phyloP scores from a whole-genome alignment of 2,329 filamentous ascomycete genomes.

The Cryphonectria naterciae region DNA sequence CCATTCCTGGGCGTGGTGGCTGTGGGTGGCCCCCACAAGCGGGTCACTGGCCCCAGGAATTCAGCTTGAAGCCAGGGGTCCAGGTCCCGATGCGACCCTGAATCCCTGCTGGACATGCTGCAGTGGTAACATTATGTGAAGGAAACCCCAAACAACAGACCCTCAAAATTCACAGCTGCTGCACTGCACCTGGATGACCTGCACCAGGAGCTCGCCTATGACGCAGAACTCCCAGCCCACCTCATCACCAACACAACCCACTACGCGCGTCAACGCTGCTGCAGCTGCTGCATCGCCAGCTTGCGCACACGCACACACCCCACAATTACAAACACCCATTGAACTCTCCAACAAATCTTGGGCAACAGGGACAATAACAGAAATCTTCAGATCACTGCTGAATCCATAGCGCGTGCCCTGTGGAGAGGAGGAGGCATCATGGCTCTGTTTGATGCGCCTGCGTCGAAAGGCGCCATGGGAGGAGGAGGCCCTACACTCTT shows the following conservation, averaged over 20 bases:
- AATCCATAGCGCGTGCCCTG: background rate
- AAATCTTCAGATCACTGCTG: background rate
- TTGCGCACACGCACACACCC: background rate
- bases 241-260: background rate
- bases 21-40: background rate
- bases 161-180: background rate
- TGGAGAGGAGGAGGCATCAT: conserved; percentile 35
- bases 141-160: conserved; percentile 2
- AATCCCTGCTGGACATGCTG: background rate
- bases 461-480: conserved; percentile 32
- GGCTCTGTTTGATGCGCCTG: conserved; percentile 47
- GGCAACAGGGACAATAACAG: background rate
- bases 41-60: background rate
- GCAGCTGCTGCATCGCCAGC: background rate
- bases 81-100: background rate
- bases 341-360: background rate
- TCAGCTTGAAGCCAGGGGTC: conserved; percentile 1
- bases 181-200: background rate
- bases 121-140: conserved; percentile 2
- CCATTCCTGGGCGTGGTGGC: background rate
- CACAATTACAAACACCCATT: background rate
- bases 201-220: background rate
- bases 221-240: conserved; percentile 3
- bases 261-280: too few species aligned
- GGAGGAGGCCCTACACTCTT: conserved; percentile 51